Evolutionary conservation across 2,329 filamentous ascomycete genomes (phyloP).

Genomic region (Alternaria dauci): DNA sequence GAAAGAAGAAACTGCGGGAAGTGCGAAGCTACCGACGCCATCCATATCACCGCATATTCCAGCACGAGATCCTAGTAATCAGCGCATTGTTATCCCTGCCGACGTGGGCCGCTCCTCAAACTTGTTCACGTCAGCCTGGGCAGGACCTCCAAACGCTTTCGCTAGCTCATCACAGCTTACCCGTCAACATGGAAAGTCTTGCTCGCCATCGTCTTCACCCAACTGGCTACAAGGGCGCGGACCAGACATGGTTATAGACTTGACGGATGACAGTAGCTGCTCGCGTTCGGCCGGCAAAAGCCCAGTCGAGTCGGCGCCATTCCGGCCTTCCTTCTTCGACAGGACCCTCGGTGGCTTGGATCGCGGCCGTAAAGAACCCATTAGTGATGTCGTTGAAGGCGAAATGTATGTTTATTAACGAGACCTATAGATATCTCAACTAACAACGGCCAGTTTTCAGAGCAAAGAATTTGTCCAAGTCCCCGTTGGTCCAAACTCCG

Average conservation of each 20-base stretch:
- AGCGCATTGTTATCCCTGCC: background rate
- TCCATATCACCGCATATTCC: background rate
- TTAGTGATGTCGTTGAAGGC: slow-evolving; percentile 26
- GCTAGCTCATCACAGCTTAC: background rate
- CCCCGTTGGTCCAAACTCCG: slow-evolving; percentile 24
- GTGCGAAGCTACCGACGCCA: background rate
- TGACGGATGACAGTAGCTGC: background rate
- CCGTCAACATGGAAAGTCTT: background rate
- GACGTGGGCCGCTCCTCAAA: background rate
- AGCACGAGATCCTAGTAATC: background rate
- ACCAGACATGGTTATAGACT: background rate
- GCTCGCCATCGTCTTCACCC: background rate
- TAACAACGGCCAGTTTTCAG: slow-evolving; percentile 10
- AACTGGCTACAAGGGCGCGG: background rate
- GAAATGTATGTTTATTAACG: slow-evolving; percentile 24
- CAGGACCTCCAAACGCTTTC: background rate
- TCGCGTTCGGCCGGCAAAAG: background rate
- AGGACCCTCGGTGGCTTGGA: background rate
- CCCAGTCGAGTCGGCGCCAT: background rate
- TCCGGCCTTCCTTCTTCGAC: background rate
- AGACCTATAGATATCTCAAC: background rate
- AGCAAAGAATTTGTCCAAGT: slow-evolving; percentile 35
- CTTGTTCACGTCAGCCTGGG: background rate
- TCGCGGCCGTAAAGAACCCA: slow-evolving; percentile 4
- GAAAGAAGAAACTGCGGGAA: background rate